These are phyloP conservation scores for Penicillium malachiteum DNA, from an alignment of 495 filamentous ascomycete genomes.

Conservation along the genomic window DNA sequence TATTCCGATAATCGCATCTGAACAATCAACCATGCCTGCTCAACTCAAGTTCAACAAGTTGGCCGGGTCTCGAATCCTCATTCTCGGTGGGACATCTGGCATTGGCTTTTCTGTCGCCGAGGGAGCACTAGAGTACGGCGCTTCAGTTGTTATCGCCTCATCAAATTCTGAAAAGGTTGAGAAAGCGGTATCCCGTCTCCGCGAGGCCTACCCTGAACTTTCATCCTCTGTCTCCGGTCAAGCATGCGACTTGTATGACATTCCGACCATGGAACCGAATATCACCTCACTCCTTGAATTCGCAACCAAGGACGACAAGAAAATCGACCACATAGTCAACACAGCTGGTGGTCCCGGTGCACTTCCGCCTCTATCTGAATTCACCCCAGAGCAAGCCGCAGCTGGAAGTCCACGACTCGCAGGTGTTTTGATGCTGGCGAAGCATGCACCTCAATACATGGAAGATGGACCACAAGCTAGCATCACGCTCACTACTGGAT, in stretches of 20 bases:
- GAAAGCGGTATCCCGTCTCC: constrained; percentile 37
- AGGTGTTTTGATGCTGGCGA: constrained; percentile 50
- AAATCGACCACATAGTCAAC: constrained; percentile 58
- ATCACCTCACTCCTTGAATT: constrained; percentile 45
- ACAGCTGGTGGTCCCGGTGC: constrained; percentile 52
- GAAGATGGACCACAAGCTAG: constrained; percentile 35
- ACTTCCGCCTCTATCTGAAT: constrained; percentile 29
- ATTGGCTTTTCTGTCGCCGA: constrained; percentile 56
- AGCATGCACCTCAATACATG: constrained; percentile 43
- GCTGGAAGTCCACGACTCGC: constrained; percentile 42
- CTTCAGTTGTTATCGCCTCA: constrained; percentile 51
- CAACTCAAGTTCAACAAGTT: not conserved
- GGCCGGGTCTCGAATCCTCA: constrained; percentile 29
- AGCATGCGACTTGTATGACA: not conserved
- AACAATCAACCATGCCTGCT: not conserved
- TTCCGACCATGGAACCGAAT: constrained; percentile 33
- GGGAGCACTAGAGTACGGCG: constrained; percentile 44
- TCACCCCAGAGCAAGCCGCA: constrained; percentile 21
- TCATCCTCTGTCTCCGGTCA: constrained; percentile 28
- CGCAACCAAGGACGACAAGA: constrained; percentile 12
- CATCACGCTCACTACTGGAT: constrained; percentile 53
- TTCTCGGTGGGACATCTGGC: constrained; percentile 52
- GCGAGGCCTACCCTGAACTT: not conserved
- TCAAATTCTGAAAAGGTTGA: constrained; percentile 43
- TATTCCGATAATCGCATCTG: too few species aligned